A percentile compares a stretch with the other conserved stretches of the same genome.
These are phyloP conservation scores for Trichosanthes cucumerina DNA, from an alignment of 306 rosid genomes.

Conservation along the genomic window DNA sequence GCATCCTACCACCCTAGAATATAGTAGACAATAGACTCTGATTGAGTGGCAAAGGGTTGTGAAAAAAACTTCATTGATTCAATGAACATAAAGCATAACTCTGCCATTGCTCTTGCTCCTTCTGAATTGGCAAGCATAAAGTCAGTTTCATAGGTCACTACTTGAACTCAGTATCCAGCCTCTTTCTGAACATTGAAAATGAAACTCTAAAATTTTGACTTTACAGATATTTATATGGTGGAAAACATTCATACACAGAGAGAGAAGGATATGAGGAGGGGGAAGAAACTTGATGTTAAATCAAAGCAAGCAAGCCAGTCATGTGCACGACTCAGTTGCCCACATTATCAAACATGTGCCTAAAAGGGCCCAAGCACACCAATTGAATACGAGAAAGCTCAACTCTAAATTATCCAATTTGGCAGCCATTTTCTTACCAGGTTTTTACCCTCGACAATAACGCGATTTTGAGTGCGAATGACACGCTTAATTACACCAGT, in stretches of 20 bases:
- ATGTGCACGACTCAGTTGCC: background rate
- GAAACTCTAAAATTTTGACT: background rate
- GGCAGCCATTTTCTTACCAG: conserved; percentile 34
- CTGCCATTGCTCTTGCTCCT: background rate
- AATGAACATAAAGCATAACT: background rate
- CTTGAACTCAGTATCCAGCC: background rate
- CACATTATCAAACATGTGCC: background rate
- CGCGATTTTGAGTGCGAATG: conserved; percentile 83
- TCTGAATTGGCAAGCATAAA: background rate
- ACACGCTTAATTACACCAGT: conserved; percentile 71
- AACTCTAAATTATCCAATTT: background rate
- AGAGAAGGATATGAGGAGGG: background rate
- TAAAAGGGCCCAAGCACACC: background rate
- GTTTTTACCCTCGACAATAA: conserved; percentile 89
- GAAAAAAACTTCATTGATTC: background rate
- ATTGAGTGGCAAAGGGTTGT: background rate
- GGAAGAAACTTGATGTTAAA: background rate
- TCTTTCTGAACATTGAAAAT: background rate
- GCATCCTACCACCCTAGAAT: background rate
- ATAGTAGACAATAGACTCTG: background rate
- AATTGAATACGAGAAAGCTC: background rate
- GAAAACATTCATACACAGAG: background rate
- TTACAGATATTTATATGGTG: background rate
- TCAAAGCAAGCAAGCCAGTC: background rate
- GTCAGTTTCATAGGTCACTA: background rate